Conservation (phyloP, 495 filamentous ascomycete species). For the Talaromyces trachyspermus region DNA sequence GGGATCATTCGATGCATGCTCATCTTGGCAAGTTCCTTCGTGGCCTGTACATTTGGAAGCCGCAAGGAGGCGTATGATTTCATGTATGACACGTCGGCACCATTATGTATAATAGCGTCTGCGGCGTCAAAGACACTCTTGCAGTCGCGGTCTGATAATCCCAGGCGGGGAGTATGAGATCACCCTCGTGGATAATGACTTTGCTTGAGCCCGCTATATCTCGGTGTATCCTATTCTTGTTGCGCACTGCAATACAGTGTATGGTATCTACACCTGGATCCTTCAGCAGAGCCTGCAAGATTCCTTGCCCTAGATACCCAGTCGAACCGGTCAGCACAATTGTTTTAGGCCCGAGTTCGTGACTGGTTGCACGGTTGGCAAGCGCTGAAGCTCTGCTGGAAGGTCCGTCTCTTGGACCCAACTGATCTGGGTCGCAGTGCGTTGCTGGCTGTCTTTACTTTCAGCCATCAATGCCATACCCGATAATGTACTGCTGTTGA, state of each 20-base stretch:
- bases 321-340: conserved; percentile 29
- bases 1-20: conserved; percentile 26
- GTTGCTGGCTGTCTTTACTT: not conserved
- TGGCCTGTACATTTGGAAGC: conserved; percentile 34
- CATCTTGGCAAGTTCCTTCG: conserved; percentile 31
- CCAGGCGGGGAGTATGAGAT: conserved; percentile 27
- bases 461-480: conserved; percentile 19
- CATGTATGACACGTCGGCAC: conserved; percentile 42
- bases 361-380: not conserved
- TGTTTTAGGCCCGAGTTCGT: conserved; percentile 1
- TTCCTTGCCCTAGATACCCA: conserved; percentile 23
- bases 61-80: conserved; percentile 38
- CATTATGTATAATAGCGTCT: conserved; percentile 45
- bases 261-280: conserved; percentile 14
- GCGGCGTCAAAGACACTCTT: conserved; percentile 23
- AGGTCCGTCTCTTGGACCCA: conserved; percentile 23
- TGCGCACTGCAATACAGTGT: conserved; percentile 27
- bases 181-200: conserved; percentile 26
- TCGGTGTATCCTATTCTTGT: not conserved
- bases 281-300: conserved; percentile 18
- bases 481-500: conserved; percentile 24
- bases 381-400: not conserved
- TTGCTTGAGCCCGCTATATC: conserved; percentile 14
- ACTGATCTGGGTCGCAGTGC: conserved; percentile 12
- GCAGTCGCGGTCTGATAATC: conserved; percentile 24